A percentile compares a stretch with the other conserved stretches of the same genome.
These are phyloP conservation scores for Nepenthes alata DNA, from an alignment of 179 eudicot species.

Conservation along the genomic window DNA sequence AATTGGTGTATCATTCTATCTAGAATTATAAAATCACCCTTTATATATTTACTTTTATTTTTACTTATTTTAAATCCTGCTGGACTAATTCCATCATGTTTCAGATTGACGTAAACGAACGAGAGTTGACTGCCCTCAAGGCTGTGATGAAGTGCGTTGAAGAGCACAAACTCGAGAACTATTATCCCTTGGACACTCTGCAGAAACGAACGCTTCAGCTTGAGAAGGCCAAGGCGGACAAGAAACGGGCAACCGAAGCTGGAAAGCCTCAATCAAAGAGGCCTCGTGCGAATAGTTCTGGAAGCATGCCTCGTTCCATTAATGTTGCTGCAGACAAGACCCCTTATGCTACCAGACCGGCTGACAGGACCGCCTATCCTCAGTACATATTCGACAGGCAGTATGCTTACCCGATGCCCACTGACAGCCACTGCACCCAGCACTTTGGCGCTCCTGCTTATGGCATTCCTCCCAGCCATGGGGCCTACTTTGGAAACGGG, in stretches of 20 bases:
- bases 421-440: constrained; percentile 51
- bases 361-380: constrained; percentile 52
- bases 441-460: constrained; percentile 52
- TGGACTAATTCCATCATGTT: neutral
- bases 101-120: constrained; percentile 69
- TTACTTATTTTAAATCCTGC: neutral
- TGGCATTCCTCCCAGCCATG: constrained; percentile 52
- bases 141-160: constrained; percentile 85
- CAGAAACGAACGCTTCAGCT: constrained; percentile 61
- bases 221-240: constrained; percentile 95
- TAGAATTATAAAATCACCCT: too few relatives aligned
- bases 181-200: constrained; percentile 61
- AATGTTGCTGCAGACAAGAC: constrained; percentile 45
- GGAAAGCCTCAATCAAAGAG: constrained; percentile 86
- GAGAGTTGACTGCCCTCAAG: constrained; percentile 77
- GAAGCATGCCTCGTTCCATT: constrained; percentile 43
- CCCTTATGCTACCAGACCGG: constrained; percentile 39
- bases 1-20: too few relatives aligned
- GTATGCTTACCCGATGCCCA: constrained; percentile 41
- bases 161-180: constrained; percentile 78
- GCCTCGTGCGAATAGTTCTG: constrained; percentile 66
- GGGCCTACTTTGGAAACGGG: constrained; percentile 70
- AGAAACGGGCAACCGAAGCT: constrained; percentile 78
- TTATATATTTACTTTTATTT: too few relatives aligned
- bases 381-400: constrained; percentile 78